Evolutionary conservation across 2,329 filamentous ascomycete species (phyloP), one percentile per base, ranked within the genome.

Genomic region (Dactylellina sp.): DNA sequence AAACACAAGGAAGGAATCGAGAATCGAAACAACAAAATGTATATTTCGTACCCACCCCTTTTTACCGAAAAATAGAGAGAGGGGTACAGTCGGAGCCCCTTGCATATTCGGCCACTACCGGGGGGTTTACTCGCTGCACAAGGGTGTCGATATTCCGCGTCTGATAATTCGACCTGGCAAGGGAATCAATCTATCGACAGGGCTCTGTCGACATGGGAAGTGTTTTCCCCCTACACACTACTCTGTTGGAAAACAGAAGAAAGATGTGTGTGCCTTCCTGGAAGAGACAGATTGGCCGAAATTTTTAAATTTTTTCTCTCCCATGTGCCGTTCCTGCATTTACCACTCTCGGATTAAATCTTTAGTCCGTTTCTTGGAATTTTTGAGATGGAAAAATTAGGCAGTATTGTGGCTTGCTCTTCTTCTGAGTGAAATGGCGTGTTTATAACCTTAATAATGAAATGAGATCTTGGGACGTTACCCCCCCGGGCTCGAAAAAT

Each of bases 51-150:
- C 25, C 46, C 22, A 7, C 46, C 59, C 59, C 59, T 35, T 62
- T 61, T 62, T 62, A 62, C 59, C 59, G 49, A 64, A 22, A n/a
- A 20, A 49, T 5, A 9, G 28, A 4, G 28, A 32, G 9, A 9
- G 28, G 9, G 9, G 9, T 5, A 32, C 4, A 32, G 28, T 5
- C 14, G 1, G 16, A 40, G 37, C 53, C 60, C 60, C 60, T 64
- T 64, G 60, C 60, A 64, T 64, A 50, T 50, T 5, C 22, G 20
- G 44, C 44, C 44, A 11, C 16, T 44, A 39, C 50, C 44, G 24
- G 44, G 46, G 47, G 16, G 28, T 32, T 32, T 16, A 46, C 2
- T 20, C 37, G 47, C n/a, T 62, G 59, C 32, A 32, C 42, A 24
- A 24, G n/a, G 42, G 42, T 46, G 14, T 20, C 7, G 4, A 32